phyloP scores from a whole-genome alignment of 2,329 filamentous ascomycete species.

The Venturia carpophila region DNA sequence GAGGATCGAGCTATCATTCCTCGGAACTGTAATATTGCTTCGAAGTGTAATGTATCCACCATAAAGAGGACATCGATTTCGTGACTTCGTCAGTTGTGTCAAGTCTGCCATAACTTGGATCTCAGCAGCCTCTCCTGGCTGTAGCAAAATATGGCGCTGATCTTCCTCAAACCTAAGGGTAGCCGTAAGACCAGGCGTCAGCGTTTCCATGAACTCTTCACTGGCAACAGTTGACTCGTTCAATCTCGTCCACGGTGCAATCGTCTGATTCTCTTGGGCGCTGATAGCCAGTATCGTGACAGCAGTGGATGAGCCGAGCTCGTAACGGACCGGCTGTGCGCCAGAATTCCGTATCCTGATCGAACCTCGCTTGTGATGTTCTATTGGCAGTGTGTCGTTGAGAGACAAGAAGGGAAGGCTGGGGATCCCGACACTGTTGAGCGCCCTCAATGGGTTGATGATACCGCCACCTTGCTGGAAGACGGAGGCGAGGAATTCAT shows the following conservation, averaged over 20 bases:
- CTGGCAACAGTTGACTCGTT: background rate
- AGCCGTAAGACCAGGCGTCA: background rate
- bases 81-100: background rate
- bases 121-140: background rate
- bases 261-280: background rate
- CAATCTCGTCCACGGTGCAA: background rate
- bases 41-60: background rate
- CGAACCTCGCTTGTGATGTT: background rate
- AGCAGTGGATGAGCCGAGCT: background rate
- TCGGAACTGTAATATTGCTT: background rate
- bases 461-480: background rate
- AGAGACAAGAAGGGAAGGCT: background rate
- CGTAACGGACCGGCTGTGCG: background rate
- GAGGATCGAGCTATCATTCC: background rate
- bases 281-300: background rate
- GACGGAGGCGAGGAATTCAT: background rate
- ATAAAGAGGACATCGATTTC: background rate
- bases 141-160: background rate
- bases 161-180: background rate
- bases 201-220: background rate
- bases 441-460: background rate
- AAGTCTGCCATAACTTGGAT: background rate
- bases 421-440: background rate
- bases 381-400: background rate
- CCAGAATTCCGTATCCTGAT: background rate